A percentile compares a stretch with the other conserved stretches of the same genome.
phyloP scores from a whole-genome alignment of 371 early-diverging fungal genomes.

The Coemansia sp. region DNA sequence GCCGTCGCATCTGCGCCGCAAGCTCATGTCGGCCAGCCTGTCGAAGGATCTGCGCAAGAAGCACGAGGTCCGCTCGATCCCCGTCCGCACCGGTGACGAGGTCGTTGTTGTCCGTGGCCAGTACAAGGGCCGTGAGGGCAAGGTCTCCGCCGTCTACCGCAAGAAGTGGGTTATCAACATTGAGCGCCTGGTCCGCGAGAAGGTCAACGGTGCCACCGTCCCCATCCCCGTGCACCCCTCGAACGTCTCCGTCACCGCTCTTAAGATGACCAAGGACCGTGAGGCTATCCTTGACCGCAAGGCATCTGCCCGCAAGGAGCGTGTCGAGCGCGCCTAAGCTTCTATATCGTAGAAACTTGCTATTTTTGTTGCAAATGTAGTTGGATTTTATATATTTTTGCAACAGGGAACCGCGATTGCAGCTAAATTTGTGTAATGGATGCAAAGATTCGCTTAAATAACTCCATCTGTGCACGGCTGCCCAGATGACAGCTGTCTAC shows the following conservation, averaged over 20 bases:
- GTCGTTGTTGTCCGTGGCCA: conserved; percentile 92
- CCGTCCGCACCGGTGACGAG: conserved; percentile 97
- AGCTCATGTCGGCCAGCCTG: conserved; percentile 94
- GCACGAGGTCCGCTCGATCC: conserved; percentile 93
- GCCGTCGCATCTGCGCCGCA: conserved; percentile 89
- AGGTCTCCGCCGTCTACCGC: conserved; percentile 95
- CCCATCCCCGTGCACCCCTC: conserved; percentile 96
- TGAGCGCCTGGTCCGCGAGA: conserved; percentile 93
- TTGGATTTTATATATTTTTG: neutral
- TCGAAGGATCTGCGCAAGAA: conserved; percentile 97
- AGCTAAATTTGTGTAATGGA: neutral
- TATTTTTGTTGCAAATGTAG: neutral
- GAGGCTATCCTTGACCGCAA: conserved; percentile 56
- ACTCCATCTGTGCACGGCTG: conserved; percentile 27
- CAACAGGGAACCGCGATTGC: neutral
- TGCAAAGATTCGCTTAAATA: neutral
- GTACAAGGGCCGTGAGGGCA: conserved; percentile 97
- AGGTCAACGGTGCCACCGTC: conserved; percentile 93
- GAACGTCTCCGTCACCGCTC: conserved; percentile 93
- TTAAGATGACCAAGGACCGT: conserved; percentile 96
- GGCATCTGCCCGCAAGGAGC: conserved; percentile 48
- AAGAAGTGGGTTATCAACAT: conserved; percentile 98
- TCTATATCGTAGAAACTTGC: neutral
- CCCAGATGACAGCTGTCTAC: conserved; percentile 37
- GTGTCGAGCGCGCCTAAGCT: conserved; percentile 17